Evolutionary conservation across 2,329 filamentous ascomycete genomes (phyloP).

Genomic region (Triangularia setosa): DNA sequence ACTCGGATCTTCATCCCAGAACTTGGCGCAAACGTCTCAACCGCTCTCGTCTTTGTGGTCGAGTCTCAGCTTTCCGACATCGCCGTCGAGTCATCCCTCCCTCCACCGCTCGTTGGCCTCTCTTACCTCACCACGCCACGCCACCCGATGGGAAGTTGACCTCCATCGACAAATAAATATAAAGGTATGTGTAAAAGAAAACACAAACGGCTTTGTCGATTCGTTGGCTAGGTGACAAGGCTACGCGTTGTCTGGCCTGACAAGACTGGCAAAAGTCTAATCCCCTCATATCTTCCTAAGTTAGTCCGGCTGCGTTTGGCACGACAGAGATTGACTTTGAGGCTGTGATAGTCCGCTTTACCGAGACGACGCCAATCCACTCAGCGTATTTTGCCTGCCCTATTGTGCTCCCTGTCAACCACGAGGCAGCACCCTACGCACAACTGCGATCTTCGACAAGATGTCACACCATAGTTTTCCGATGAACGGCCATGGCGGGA

Average conservation of each 20-base stretch:
- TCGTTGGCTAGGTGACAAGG: background rate
- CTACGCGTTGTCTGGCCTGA: background rate
- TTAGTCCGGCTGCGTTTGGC: background rate
- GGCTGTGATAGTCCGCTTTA: background rate
- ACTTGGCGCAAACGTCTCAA: background rate
- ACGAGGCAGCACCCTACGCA: slow-evolving; percentile 3
- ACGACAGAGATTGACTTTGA: background rate
- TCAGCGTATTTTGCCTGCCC: background rate
- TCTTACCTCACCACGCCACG: slow-evolving; percentile 2
- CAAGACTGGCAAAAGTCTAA: background rate
- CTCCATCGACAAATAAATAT: background rate
- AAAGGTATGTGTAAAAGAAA: background rate
- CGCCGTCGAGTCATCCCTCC: slow-evolving; percentile 6
- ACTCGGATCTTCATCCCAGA: background rate
- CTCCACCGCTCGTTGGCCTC: background rate
- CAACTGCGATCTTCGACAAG: slow-evolving; percentile 12
- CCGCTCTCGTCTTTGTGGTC: background rate
- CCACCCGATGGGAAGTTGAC: slow-evolving; percentile 16
- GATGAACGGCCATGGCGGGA: slow-evolving; percentile 49
- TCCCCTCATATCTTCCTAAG: background rate
- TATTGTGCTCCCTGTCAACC: background rate
- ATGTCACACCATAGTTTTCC: slow-evolving; percentile 59
- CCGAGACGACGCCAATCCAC: background rate
- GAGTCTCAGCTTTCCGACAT: slow-evolving; percentile 4
- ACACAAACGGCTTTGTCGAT: background rate